Base-by-base conservation (phyloP, 2,329 filamentous ascomycete genomes). In the Fusarium chlamydosporum region DNA sequence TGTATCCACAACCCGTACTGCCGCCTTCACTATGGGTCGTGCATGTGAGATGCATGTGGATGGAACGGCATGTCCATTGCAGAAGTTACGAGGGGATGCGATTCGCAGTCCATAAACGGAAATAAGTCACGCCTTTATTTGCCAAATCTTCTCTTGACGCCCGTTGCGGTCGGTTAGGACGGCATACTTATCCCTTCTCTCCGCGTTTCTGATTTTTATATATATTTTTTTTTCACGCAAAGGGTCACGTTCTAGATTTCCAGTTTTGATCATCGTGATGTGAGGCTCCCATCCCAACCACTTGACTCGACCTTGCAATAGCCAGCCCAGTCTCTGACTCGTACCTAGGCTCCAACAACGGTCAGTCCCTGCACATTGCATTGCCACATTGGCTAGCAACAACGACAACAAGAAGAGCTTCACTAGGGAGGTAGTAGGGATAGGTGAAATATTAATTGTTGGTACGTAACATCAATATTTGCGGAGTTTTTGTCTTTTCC, bases 51-150 rank as follows among this genome's bases (percentile, higher is more conserved):
- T 58, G 15, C 40, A 50, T 50, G 34, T 18, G 16, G 9, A 23
- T 23, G 23, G 23, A 23, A 23, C 23, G 29, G 23, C 23, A 46
- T 7, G 26, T 45, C 52, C 18, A 50, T 51, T 26, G 45, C 53
- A 41, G 18, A 43, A 15, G 34, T 53, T 65, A 63, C 53, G 59
- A 65, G 35, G 50, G 29, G n/a, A 51, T 41, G n/a, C 20, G n/a
- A 48, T 38, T 38, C 27, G 34, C 16, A 51, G 34, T 51, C 61
- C 55, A 16, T 48, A 67, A 54, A 18, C 10, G 48, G 65, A 29
- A 69, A 69, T 57, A 23, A 41, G 65, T 68, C 66, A 69, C 61
- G 65, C 56, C 38, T 23, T 23, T 35, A 26, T 48, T 26, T 54
- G 20, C 51, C 46, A 47, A 26, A 47, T 67, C 61, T 45, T 38